Conservation (phyloP, 441 rosid genomes). For the Syzygium syzygioides region DNA sequence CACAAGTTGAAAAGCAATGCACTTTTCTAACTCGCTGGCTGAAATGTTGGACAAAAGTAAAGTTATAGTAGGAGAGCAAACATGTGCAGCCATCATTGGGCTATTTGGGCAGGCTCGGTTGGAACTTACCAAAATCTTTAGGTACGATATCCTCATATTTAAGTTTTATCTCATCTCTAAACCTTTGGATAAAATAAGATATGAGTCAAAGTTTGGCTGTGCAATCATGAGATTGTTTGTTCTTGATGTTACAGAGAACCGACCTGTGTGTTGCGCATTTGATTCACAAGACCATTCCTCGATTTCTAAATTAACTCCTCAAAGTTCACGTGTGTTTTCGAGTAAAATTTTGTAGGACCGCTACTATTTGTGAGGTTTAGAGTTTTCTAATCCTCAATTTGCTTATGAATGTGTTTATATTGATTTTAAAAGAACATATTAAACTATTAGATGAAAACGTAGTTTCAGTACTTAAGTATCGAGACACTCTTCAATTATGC, state of each 20-base stretch:
- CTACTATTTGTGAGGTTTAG: neutral
- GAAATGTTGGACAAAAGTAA: neutral
- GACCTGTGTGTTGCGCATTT: neutral
- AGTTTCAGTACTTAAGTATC: neutral
- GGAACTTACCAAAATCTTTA: neutral
- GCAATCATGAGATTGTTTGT: neutral
- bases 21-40: neutral
- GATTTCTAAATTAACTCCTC: neutral
- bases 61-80: neutral
- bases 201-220: neutral
- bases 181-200: neutral
- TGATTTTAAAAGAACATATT: neutral
- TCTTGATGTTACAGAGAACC: neutral
- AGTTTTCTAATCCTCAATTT: neutral
- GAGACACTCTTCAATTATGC: neutral
- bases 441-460: neutral
- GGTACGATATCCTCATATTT: neutral
- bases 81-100: neutral
- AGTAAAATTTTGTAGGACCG: neutral
- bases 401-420: neutral
- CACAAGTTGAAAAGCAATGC: neutral
- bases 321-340: neutral
- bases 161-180: neutral
- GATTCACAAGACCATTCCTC: neutral
- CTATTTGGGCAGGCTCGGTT: neutral